Evolutionary conservation across 345 rosid genomes (phyloP), one percentile per base, ranked within the genome.

Genomic region (Aquilaria yunnanensis): DNA sequence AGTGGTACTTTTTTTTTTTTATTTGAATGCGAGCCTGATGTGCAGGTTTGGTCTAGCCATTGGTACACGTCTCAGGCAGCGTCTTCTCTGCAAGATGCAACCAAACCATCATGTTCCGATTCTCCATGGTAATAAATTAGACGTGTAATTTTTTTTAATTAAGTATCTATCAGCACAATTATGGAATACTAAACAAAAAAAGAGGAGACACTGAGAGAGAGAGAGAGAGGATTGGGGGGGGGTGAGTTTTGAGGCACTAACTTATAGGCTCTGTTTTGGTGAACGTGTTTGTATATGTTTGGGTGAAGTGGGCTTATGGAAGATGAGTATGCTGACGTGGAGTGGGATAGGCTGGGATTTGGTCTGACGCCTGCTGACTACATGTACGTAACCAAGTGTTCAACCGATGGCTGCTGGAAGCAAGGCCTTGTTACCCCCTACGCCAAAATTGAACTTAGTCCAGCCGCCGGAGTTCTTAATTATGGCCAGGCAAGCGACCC

Each of bases 341-440:
- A 89, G 37, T 92, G 96, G 96, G 96, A 89, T 58, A 85, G 80
- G 56, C 89, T 89, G 12, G 93, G 98, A 54, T 92, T 92, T 55
- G 73, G 85, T 51, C 54, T 85, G 60, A 65, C 31, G 29, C 88
- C 93, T 12, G 72, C 90, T 46, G 96, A 87, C 69, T 85, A 77
- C 75, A 89, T 89, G 98, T 92, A 84, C 72, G 62, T 55, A 5
- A 86, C 75, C 85, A 87, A 71, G 71, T 81, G 88, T 70, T 67
- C 77, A 2, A 48, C 74, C 62, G 80, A 83, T 16, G 76, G 77
- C 0, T 63, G 47, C 29, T 93, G 86, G 46, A 73, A 68, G 60
- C 66, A 67, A 16, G 97, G 96, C 6, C 67, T 63, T 23, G 75
- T 93, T 47, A 70, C 56, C 67, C 86, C 63, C 37, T 86, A 76